Evolutionary conservation across 306 rosid species (phyloP), one percentile per base, ranked within the genome.

Genomic region (Cicer bijugum): DNA sequence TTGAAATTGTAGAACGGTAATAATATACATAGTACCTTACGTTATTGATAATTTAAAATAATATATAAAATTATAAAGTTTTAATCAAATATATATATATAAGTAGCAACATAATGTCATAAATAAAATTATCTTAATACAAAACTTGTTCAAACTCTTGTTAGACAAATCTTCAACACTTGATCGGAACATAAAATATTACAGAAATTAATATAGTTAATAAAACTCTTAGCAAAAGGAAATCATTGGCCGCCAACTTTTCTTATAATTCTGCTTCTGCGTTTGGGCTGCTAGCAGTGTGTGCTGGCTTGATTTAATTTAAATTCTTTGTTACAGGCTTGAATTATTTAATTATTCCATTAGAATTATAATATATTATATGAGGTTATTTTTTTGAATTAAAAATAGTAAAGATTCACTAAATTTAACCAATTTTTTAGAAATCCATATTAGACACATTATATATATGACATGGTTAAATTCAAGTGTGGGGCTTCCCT

Each of bases 401-500:
- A 23, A 23, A 23, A 23, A 23, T 23, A 23, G 33, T 23, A 23
- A 23, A 23, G 4, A 23, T 23, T 2, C 33, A 23, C 4, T 23
- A 20, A 2, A 23, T 23, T 23, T 23, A 23, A 23, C 33, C 4
- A 23, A 2, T 23, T 23, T 23, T 23, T 23, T 23, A 23, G 33
- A 23, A 23, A 23, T 23, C 4, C 3, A 23, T 23, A 23, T 23
- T 23, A 23, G 33, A 23, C 33, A 23, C 33, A 23, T 2, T 23
- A 23, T 23, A 23, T 19, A 19, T 0, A 19, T 19, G 1, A 23
- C 33, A 23, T 43, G 12, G 7, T 53, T 81, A 48, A 59, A 35
- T 75, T 81, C 76, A 46, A 52, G 63, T 74, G 33, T 70, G 84
- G 6, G 84, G 42, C 48, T 75, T 81, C 48, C 78, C 75, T 81